Evolutionary conservation across 2,329 filamentous ascomycete genomes (phyloP).

Genomic region (Penicillium sp.): DNA sequence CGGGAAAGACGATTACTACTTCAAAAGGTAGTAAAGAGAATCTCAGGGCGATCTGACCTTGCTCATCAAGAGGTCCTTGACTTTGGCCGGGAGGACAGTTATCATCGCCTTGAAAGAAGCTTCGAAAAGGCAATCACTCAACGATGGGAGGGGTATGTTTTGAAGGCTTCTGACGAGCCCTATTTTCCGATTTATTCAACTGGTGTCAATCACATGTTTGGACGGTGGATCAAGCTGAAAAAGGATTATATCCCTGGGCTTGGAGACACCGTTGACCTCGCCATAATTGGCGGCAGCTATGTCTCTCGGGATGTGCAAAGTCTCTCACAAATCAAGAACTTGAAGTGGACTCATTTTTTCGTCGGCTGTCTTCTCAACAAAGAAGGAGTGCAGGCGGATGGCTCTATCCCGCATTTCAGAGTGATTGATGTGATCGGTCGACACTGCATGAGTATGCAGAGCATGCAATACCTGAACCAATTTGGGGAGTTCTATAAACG

Average conservation of each 20-base stretch:
- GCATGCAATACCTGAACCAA: constrained; percentile 54
- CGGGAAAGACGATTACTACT: constrained; percentile 54
- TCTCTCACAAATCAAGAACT: constrained; percentile 50
- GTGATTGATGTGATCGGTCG: constrained; percentile 64
- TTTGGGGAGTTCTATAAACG: constrained; percentile 49
- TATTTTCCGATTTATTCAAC: constrained; percentile 64
- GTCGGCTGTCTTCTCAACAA: constrained; percentile 75
- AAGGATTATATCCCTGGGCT: constrained; percentile 79
- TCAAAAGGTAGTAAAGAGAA: constrained; percentile 54
- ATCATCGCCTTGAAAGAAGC: constrained; percentile 58
- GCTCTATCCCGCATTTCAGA: constrained; percentile 60
- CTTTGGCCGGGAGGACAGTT: constrained; percentile 58
- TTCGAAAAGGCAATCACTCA: constrained; percentile 69
- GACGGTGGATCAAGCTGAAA: constrained; percentile 77
- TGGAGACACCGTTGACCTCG: constrained; percentile 82
- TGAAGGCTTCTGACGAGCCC: constrained; percentile 74
- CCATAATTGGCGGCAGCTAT: constrained; percentile 73
- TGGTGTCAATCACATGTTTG: constrained; percentile 30
- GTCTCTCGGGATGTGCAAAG: constrained; percentile 63
- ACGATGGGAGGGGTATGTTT: constrained; percentile 74
- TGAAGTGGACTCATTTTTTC: constrained; percentile 79
- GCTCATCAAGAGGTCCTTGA: constrained; percentile 68
- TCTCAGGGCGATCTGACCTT: constrained; percentile 65
- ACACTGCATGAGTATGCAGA: constrained; percentile 50
- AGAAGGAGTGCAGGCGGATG: constrained; percentile 55